Evolutionary conservation across 192 early-diverging fungal genomes (phyloP), one percentile per base, ranked within the genome.

Genomic region (Backusella parvicylindrica): DNA sequence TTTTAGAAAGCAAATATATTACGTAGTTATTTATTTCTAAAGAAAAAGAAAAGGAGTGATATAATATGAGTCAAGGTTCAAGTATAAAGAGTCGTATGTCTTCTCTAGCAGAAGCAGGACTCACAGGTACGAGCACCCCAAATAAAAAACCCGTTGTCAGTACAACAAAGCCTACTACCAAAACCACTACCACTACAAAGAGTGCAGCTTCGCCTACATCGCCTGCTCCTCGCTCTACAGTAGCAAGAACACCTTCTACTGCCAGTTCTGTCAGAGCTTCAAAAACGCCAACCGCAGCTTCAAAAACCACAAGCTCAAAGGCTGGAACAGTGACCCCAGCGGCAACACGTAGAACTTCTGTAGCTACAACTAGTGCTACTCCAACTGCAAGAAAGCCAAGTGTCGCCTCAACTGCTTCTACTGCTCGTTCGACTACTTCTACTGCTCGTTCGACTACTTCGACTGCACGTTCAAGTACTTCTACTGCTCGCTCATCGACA

Each of bases 31-130:
- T 60, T 60, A 47, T n/a, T 60, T 60, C 53, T 60, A 60, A 60
- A 60, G 18, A 23, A 50, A 21, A 23, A 26, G 26, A 56, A 56
- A 28, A 60, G 53, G 11, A 12, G 11, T 12, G 21, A 1, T 28
- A 28, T 28, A 60, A 60, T 60, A 70, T 70, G 68, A 38, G 35
- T 70, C 37, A 70, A 41, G 40, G 41, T 47, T 40, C 68, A 26
- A 70, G 68, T 41, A 41, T 70, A 70, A 70, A 70, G 68, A 47
- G 68, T 31, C 37, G 68, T 30, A 12, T 70, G 40, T 70, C 68
- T 70, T 70, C 68, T 18, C 40, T 70, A 43, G 40, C 23, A 47
- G 68, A 21, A 43, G 68, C 68, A 47, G 68, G 68, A 16, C 41
- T 70, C 28, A 6, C 68, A 26, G 68, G 68, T 30, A 70, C 68